Conservation (phyloP, 1,284 basidiomycete species). For the Ceratobasidium sp. region DNA sequence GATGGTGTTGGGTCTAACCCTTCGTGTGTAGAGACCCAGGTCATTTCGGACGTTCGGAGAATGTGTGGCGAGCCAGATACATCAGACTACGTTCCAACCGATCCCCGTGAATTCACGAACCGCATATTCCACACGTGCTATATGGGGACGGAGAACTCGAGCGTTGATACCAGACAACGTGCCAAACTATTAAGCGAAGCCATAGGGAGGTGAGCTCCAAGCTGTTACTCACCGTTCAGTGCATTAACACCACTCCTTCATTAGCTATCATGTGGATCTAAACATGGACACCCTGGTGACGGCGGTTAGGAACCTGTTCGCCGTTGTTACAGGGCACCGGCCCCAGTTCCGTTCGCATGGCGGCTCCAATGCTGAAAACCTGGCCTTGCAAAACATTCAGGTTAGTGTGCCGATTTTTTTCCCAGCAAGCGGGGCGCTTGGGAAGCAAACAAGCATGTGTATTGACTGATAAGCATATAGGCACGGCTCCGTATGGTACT, state of each 20-base stretch:
- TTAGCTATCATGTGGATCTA: slow-evolving; percentile 91
- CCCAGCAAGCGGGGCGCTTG: slow-evolving; percentile 16
- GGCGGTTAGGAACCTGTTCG: slow-evolving; percentile 85
- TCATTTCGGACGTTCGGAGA: slow-evolving; percentile 89
- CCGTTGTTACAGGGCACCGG: slow-evolving; percentile 80
- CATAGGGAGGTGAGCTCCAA: slow-evolving; percentile 78
- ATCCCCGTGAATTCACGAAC: slow-evolving; percentile 85
- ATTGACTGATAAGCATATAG: slow-evolving; percentile 53
- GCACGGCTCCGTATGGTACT: slow-evolving; percentile 95
- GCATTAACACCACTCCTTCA: background rate
- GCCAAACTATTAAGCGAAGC: slow-evolving; percentile 88
- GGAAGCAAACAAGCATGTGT: slow-evolving; percentile 16
- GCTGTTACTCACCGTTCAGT: background rate
- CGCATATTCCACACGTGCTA: slow-evolving; percentile 98
- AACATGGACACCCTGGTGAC: slow-evolving; percentile 96
- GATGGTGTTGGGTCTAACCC: slow-evolving; percentile 12
- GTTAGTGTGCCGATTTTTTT: slow-evolving; percentile 55
- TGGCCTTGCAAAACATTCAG: slow-evolving; percentile 98
- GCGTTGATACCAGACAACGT: slow-evolving; percentile 82
- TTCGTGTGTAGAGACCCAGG: slow-evolving; percentile 72
- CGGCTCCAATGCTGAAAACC: slow-evolving; percentile 87
- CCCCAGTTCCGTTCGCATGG: slow-evolving; percentile 92
- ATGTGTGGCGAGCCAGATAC: slow-evolving; percentile 86
- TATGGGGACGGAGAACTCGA: slow-evolving; percentile 99
- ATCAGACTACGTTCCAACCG: slow-evolving; percentile 83